These are phyloP conservation scores for Hygrocybe coccinea DNA, from an alignment of 768 basidiomycete species.

Conservation along the genomic window DNA sequence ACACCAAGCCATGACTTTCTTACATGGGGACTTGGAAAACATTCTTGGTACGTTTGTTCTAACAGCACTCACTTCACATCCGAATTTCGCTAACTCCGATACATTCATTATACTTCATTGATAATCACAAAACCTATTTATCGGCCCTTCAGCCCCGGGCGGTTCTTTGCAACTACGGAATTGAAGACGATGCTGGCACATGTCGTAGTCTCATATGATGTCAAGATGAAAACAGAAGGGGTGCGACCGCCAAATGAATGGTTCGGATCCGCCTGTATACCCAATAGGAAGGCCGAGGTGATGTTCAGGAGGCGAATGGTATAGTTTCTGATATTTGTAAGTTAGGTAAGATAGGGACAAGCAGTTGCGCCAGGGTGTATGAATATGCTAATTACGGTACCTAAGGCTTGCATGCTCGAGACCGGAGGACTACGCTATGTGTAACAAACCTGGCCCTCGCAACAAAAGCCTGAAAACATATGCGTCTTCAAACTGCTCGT, in stretches of 20 bases:
- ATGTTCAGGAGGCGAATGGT: conserved; percentile 1
- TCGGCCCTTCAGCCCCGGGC: not conserved
- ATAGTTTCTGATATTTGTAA: too few relatives aligned
- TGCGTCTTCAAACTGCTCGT: too few relatives aligned
- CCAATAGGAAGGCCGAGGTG: not conserved
- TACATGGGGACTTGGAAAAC: conserved; percentile 11
- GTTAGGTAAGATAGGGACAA: too few relatives aligned
- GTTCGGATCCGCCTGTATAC: conserved; percentile 5
- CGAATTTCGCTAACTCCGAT: too few relatives aligned
- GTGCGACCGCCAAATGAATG: not conserved
- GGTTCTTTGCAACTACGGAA: conserved; percentile 7
- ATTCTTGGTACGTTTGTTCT: conserved; percentile 4
- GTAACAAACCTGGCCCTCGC: too few relatives aligned
- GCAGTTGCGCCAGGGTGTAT: too few relatives aligned
- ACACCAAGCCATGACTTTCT: conserved; percentile 32
- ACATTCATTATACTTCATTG: too few relatives aligned
- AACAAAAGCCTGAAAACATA: too few relatives aligned
- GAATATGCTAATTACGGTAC: too few relatives aligned
- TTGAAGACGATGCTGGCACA: not conserved
- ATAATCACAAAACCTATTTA: not conserved
- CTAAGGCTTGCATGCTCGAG: too few relatives aligned
- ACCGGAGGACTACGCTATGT: too few relatives aligned
- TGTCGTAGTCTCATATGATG: not conserved
- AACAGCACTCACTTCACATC: not conserved
- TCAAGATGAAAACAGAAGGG: not conserved